Evolutionary conservation across 257 asterid species (phyloP), one percentile per base, ranked within the genome.

Genomic region (Voacanga thouarsii): DNA sequence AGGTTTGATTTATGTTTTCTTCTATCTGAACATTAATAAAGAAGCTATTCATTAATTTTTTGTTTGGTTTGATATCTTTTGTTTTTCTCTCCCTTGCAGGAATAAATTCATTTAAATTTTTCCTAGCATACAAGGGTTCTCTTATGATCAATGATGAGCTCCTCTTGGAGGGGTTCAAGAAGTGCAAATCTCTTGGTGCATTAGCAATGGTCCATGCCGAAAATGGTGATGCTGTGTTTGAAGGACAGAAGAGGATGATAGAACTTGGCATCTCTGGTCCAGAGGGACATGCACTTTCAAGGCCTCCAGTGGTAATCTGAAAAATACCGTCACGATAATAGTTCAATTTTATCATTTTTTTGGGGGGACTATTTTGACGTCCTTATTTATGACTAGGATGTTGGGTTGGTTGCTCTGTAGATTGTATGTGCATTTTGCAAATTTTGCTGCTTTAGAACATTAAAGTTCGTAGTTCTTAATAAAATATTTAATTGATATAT

Each of bases 201-300:
- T 77, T 95, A 79, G 89, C 99, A 71, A 91, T 95, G 99, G 98
- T 95, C 79, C 99, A 95, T 76, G 98, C 98, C 43, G 99, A 95
- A 84, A 93, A 93, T 83, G 99, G 98, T 60, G 98, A 95, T 88
- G 99, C 98, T 19, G 98, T 95, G 76, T 91, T 84, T 87, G 97
- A 90, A 86, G 98, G 99, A 78, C 98, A 93, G 80, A 91, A 89
- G 43, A 83, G 96, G 82, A 95, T 95, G 96, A 88, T 93, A 56
- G 91, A 86, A 86, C 98, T 93, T 83, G 97, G 98, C 33, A 93
- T 95, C 75, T 90, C 94, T 12, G 99, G 98, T 61, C 99, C 98
- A 2, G 97, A 91, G 87, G 99, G 99, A 66, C 99, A 95, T 81
- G 92, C 98, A 43, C 97, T 95, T 83, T 95, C 97, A 84, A 88